These are phyloP conservation scores for Xanthoconium stramineum DNA, from an alignment of 768 basidiomycete genomes.

Conservation along the genomic window DNA sequence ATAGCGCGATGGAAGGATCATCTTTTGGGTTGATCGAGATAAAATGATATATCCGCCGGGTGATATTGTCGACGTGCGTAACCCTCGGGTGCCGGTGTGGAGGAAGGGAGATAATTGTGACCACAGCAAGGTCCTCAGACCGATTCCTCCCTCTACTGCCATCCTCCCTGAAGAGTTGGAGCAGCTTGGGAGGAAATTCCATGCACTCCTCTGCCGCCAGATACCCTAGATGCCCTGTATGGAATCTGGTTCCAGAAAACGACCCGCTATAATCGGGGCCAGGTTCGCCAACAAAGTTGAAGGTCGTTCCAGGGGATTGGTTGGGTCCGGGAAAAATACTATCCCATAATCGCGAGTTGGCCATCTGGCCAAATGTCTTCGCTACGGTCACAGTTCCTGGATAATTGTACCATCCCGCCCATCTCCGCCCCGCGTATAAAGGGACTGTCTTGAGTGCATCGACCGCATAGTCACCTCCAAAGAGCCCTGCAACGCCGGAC, in stretches of 20 bases:
- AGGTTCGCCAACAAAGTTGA: constrained; percentile 25
- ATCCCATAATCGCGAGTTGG: constrained; percentile 26
- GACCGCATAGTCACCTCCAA: constrained; percentile 32
- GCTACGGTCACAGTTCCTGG: constrained; percentile 32
- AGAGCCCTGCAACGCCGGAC: constrained; percentile 30
- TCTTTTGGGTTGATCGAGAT: constrained; percentile 9
- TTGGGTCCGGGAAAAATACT: constrained; percentile 33
- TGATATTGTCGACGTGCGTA: no score
- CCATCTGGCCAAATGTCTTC: constrained; percentile 32
- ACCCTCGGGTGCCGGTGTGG: constrained; percentile 1
- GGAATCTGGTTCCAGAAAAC: constrained; percentile 56
- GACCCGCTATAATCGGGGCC: constrained; percentile 72
- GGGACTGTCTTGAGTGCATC: constrained; percentile 34
- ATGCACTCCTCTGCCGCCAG: constrained; percentile 33
- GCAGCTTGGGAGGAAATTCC: neutral
- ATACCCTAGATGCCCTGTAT: constrained; percentile 55
- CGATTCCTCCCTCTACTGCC: constrained; percentile 2
- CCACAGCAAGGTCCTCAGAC: constrained; percentile 12
- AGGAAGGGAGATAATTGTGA: constrained; percentile 18
- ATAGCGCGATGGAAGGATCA: constrained; percentile 5
- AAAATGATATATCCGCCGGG: no score
- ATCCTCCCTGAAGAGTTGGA: constrained; percentile 6
- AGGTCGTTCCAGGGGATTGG: constrained; percentile 24
- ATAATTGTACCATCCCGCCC: constrained; percentile 38
- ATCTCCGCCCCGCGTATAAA: constrained; percentile 27